Evolutionary conservation across 768 basidiomycete genomes (phyloP).

Genomic region (Leccinum pellstonianum): DNA sequence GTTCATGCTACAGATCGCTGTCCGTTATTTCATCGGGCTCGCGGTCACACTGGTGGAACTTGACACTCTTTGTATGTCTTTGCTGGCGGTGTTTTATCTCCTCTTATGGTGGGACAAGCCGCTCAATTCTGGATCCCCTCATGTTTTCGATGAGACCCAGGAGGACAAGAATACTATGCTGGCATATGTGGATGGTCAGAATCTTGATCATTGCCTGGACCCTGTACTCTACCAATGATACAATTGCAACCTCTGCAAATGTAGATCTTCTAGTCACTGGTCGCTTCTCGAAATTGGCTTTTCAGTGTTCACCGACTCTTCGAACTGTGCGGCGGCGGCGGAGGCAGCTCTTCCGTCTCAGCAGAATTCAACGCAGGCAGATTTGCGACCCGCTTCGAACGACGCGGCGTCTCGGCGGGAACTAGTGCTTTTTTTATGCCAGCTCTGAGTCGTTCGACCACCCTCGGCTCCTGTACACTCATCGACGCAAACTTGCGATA

Average conservation of each 20-base stretch:
- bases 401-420: slow-evolving; percentile 13
- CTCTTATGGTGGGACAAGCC: slow-evolving; percentile 4
- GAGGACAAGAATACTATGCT: background rate
- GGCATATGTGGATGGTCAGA: no score
- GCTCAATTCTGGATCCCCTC: background rate
- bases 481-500: slow-evolving; percentile 23
- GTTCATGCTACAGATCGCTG: background rate
- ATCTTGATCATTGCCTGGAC: no score
- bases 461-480: slow-evolving; percentile 33
- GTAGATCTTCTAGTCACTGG: no score
- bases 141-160: background rate
- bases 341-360: no score
- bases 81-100: background rate
- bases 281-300: no score
- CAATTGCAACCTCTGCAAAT: no score
- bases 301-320: no score
- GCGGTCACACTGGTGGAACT: background rate
- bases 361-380: no score
- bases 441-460: slow-evolving; percentile 1
- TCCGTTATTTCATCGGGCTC: background rate
- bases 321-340: no score
- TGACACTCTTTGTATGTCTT: background rate
- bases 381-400: no score
- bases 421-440: background rate
- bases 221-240: no score